Conservation (phyloP, 108 stramenopile species). For the Tribonema minus region DNA sequence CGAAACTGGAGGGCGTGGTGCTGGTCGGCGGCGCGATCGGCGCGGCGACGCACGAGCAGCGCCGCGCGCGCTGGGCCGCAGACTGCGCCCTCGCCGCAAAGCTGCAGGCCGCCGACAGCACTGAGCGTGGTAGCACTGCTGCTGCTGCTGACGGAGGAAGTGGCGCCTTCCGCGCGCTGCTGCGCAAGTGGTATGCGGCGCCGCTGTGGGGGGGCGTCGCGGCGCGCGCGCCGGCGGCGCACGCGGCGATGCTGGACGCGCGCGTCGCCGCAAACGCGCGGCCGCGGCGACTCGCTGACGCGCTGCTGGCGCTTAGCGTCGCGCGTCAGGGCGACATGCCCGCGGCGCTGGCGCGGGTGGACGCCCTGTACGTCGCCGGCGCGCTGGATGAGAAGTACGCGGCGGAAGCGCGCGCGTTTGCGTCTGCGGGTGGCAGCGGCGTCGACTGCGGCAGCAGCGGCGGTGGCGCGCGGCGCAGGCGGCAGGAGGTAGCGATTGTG, state of each 20-base stretch:
- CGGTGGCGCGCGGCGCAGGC: neutral
- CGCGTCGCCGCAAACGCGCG: neutral
- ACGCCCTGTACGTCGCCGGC: conserved; percentile 18
- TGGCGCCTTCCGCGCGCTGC: conserved; percentile 6
- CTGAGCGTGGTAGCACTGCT: no score
- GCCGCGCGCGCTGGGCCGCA: conserved; percentile 5
- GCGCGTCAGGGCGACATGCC: conserved; percentile 19
- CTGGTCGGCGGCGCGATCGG: neutral
- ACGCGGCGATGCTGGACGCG: conserved; percentile 11
- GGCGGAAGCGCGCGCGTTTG: neutral
- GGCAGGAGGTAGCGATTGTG: neutral
- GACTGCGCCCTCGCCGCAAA: neutral
- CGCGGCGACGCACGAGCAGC: neutral
- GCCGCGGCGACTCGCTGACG: neutral
- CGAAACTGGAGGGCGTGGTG: neutral
- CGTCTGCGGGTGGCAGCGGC: neutral
- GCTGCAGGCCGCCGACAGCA: neutral
- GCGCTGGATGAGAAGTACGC: conserved; percentile 26
- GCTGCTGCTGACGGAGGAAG: no score
- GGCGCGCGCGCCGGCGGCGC: neutral
- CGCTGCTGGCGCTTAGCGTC: conserved; percentile 19
- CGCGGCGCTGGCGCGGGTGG: neutral
- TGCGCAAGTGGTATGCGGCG: conserved; percentile 25
- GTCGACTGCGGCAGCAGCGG: neutral
- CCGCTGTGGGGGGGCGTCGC: conserved; percentile 16